Conservation (phyloP, 176 grass and related monocot genomes). For the Hsuehochloa calcarea region DNA sequence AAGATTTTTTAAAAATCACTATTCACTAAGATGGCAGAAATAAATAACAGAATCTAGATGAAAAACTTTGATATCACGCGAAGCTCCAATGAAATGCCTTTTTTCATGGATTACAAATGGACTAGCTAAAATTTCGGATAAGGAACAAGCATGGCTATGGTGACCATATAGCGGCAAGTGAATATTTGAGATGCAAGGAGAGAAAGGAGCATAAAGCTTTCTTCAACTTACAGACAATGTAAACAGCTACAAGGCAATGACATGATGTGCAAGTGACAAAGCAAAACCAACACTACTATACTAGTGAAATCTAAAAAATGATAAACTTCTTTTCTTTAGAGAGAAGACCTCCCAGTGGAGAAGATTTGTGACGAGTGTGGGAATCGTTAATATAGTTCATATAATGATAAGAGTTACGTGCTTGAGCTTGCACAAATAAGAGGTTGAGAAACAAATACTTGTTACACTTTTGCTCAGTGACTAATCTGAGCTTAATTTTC, state of each 20-base stretch:
- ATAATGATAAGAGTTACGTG: not conserved
- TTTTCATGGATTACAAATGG: slow-evolving; percentile 13
- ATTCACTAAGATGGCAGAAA: slow-evolving; percentile 9
- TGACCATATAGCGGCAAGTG: slow-evolving; percentile 19
- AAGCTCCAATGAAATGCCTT: not conserved
- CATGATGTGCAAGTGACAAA: slow-evolving; percentile 20
- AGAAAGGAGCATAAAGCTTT: slow-evolving; percentile 37
- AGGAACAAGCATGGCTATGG: slow-evolving; percentile 38
- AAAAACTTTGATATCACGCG: not conserved
- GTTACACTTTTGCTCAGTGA: not conserved
- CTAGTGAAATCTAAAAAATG: slow-evolving; percentile 7
- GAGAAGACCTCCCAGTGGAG: not conserved
- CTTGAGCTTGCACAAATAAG: slow-evolving; percentile 17
- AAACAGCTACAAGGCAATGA: not conserved
- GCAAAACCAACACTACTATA: not conserved
- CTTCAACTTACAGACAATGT: slow-evolving; percentile 14
- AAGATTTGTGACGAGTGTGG: not conserved
- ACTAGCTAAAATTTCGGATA: slow-evolving; percentile 34
- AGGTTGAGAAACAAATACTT: not conserved
- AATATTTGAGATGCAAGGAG: slow-evolving; percentile 48
- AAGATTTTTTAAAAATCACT: not conserved
- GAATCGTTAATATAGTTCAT: not conserved
- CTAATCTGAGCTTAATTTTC: not conserved
- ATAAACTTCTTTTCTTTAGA: not conserved
- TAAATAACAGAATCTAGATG: not conserved